Evolutionary conservation across 75 land plant species (phyloP), one percentile per base, ranked within the genome.

Genomic region (Cryptomeria japonica): DNA sequence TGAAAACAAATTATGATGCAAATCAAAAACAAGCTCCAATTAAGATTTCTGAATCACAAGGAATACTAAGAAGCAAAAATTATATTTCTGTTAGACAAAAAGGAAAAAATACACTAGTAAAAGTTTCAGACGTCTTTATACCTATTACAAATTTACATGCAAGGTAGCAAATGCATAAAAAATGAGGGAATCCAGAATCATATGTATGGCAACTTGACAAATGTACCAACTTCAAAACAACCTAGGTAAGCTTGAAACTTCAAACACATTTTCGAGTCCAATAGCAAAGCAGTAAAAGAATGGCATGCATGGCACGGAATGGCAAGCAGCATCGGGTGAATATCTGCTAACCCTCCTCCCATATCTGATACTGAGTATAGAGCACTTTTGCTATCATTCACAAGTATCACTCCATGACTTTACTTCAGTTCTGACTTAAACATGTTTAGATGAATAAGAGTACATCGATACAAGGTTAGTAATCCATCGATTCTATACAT

Each of bases 1-100:
- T 98, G 96, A 56, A 79, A 31, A 41, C 5, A 46, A 39, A 11
- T 28, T n/a, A 46, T n/a, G 12, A 38, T 46, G 42, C 46, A 3
- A 46, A 46, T 82, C n/a, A 82, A 46, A 82, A 82, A 82, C 32
- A 82, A 82, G 49, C 41, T 82, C 47, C 34, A n/a, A 46, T 82
- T 82, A 44, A 82, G 49, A 28, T 32, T 46, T 44, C 51, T 82
- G 16, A 42, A 46, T 41, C 31, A 51, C n/a, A 22, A 44, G 53
- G 47, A 82, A 82, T 28, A 46, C 13, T 82, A 82, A 39, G 28
- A 41, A 44, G 84, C 49, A 3, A 82, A 41, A n/a, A 11, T 31
- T 12, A 13, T 42, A 22, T 38, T 12, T 82, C n/a, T 28, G 13
- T 28, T 46, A 28, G 53, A 49, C 15, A 82, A 82, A 44, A 44